phyloP scores from a whole-genome alignment of 768 basidiomycete genomes.

The Lanmaoa rubissima region DNA sequence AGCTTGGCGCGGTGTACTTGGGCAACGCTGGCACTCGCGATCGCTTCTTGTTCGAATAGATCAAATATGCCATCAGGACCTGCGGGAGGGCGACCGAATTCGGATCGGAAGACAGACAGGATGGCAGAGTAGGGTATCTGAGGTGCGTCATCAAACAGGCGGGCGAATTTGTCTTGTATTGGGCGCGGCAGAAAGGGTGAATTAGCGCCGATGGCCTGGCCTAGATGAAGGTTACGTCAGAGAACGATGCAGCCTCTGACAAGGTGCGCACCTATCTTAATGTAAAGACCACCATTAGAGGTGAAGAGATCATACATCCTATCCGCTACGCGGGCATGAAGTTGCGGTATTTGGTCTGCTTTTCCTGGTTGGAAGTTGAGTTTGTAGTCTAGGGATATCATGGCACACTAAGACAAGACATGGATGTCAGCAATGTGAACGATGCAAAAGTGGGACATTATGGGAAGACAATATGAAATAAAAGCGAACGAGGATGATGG shows the following conservation, averaged over 20 bases:
- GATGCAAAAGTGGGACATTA: neutral
- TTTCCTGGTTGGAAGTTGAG: slow-evolving; percentile 77
- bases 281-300: slow-evolving; percentile 82
- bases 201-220: slow-evolving; percentile 82
- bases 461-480: neutral
- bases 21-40: slow-evolving; percentile 89
- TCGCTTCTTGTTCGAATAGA: slow-evolving; percentile 69
- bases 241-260: neutral
- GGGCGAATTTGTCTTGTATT: slow-evolving; percentile 78
- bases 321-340: slow-evolving; percentile 84
- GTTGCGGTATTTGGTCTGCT: slow-evolving; percentile 66
- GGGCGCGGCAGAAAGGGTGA: slow-evolving; percentile 81
- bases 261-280: slow-evolving; percentile 63
- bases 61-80: slow-evolving; percentile 76
- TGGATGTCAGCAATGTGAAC: neutral
- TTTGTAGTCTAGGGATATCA: slow-evolving; percentile 83
- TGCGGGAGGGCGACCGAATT: slow-evolving; percentile 64
- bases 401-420: slow-evolving; percentile 48
- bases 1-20: slow-evolving; percentile 85
- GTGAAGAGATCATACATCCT: slow-evolving; percentile 74
- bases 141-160: slow-evolving; percentile 86
- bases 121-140: slow-evolving; percentile 75
- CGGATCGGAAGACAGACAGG: slow-evolving; percentile 60
- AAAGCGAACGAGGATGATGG: neutral
- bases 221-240: slow-evolving; percentile 24